Evolutionary conservation across 2,329 filamentous ascomycete species (phyloP).

Genomic region (Cytospora mali): DNA sequence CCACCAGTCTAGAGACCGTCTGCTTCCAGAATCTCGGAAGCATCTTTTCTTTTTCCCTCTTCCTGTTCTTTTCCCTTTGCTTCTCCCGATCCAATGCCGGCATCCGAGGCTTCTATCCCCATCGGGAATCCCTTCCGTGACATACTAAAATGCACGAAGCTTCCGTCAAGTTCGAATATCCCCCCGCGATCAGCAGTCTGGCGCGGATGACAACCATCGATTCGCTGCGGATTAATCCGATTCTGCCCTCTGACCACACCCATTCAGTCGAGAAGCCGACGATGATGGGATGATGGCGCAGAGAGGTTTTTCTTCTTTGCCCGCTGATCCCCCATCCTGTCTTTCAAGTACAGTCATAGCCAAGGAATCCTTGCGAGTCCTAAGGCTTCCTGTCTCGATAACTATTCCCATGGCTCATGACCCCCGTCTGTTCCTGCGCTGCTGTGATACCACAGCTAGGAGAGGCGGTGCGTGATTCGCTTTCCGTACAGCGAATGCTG

Average conservation of each 20-base stretch:
- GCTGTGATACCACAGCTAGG: neutral
- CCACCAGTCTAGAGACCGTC: neutral
- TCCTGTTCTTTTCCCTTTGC: neutral
- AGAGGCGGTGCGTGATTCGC: neutral
- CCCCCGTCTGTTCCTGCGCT: neutral
- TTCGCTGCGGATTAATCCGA: constrained; percentile 17
- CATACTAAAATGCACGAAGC: neutral
- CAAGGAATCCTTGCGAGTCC: neutral
- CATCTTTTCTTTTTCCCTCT: neutral
- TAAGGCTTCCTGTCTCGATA: neutral
- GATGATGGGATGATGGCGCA: constrained; percentile 10
- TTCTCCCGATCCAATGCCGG: neutral
- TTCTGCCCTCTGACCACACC: neutral
- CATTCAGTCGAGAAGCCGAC: constrained; percentile 7
- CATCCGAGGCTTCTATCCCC: neutral
- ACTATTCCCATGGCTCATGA: neutral
- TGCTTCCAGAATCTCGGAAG: neutral
- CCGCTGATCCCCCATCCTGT: neutral
- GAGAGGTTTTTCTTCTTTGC: neutral
- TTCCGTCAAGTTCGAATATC: neutral
- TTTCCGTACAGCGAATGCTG: neutral
- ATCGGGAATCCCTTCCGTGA: neutral
- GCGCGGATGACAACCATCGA: constrained; percentile 9
- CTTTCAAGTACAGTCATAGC: neutral
- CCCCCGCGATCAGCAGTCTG: constrained; percentile 18